Conservation (phyloP, 169 alveolate species). For the Plasmodium chabaudi region DNA sequence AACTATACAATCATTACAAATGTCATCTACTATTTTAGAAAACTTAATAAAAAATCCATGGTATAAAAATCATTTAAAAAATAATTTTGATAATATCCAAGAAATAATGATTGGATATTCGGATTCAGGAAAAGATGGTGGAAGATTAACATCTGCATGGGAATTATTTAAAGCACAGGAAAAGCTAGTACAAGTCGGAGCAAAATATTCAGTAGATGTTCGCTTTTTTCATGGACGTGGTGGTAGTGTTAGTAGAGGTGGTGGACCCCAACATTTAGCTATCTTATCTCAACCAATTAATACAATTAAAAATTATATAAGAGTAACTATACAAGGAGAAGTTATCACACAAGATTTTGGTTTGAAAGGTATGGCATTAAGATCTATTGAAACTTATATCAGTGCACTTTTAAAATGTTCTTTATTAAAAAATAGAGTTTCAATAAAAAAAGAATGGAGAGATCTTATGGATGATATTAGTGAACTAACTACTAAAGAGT, state of each 20-base stretch:
- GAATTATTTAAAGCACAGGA: conserved; percentile 88
- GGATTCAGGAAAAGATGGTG: conserved; percentile 91
- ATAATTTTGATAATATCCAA: conserved; percentile 79
- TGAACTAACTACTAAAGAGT: conserved; percentile 81
- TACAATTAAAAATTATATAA: conserved; percentile 85
- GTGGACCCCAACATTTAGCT: conserved; percentile 90
- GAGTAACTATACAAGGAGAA: conserved; percentile 89
- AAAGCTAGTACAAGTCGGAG: conserved; percentile 80
- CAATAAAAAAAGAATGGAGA: conserved; percentile 82
- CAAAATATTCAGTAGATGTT: conserved; percentile 80
- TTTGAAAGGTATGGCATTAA: conserved; percentile 79
- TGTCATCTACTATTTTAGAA: conserved; percentile 84
- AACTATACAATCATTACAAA: conserved; percentile 85
- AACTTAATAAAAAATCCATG: conserved; percentile 82
- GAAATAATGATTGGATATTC: conserved; percentile 91
- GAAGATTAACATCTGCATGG: conserved; percentile 89
- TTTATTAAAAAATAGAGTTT: conserved; percentile 70
- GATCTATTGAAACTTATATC: conserved; percentile 86
- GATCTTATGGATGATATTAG: conserved; percentile 85
- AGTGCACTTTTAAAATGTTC: conserved; percentile 85
- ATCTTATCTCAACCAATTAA: conserved; percentile 88
- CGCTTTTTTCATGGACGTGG: conserved; percentile 91
- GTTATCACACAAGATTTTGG: conserved; percentile 84
- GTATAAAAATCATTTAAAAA: conserved; percentile 83
- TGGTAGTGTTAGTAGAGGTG: conserved; percentile 90